Evolutionary conservation across 1,284 basidiomycete species (phyloP).

Genomic region (Melampsora medusae): DNA sequence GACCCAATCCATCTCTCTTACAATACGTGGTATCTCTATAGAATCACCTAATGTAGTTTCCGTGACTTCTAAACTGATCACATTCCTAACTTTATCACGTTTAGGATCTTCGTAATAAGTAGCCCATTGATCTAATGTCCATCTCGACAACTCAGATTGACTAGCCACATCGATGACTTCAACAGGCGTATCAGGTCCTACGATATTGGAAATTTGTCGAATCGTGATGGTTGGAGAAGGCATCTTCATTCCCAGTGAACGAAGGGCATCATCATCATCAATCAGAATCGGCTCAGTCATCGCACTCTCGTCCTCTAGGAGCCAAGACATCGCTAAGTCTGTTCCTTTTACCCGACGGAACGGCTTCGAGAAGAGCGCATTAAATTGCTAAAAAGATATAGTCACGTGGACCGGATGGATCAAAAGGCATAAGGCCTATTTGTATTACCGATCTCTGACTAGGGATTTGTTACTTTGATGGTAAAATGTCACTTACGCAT

Average conservation of each 20-base stretch:
- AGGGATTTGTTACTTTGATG: not conserved
- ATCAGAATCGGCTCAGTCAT: constrained; percentile 29
- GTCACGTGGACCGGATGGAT: not conserved
- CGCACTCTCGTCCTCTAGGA: constrained; percentile 4
- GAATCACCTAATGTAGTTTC: constrained; percentile 71
- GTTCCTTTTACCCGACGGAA: constrained; percentile 23
- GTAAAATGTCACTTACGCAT: constrained; percentile 11
- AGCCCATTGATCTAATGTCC: constrained; percentile 87
- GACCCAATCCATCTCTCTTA: constrained; percentile 88
- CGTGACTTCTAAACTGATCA: constrained; percentile 82
- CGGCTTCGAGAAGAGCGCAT: constrained; percentile 6
- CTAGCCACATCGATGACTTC: constrained; percentile 53
- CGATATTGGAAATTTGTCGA: constrained; percentile 25
- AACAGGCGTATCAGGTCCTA: constrained; percentile 31
- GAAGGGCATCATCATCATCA: constrained; percentile 13
- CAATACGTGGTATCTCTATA: constrained; percentile 68
- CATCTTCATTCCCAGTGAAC: constrained; percentile 20
- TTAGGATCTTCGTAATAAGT: constrained; percentile 73
- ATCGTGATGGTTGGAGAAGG: constrained; percentile 14
- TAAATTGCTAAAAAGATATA: not conserved
- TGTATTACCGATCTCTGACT: not conserved
- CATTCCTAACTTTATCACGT: constrained; percentile 77
- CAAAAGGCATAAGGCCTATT: not conserved
- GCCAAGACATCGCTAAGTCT: constrained; percentile 13
- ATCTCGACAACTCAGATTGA: constrained; percentile 57